phyloP scores from a whole-genome alignment of 2,329 filamentous ascomycete species.

The Moelleriella libera region DNA sequence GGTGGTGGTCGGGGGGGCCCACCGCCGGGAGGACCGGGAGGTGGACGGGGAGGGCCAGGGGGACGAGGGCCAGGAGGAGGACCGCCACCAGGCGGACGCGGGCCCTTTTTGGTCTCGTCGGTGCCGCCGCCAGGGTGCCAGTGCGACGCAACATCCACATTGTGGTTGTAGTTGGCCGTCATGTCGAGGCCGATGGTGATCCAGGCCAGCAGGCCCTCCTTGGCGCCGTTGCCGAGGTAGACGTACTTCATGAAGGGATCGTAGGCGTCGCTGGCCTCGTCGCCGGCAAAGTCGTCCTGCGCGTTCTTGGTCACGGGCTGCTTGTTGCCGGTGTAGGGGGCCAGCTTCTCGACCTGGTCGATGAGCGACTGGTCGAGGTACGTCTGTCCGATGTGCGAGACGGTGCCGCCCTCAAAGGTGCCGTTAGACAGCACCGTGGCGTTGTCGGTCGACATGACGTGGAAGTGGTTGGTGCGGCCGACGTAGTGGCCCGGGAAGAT shows the following conservation, averaged over 20 bases:
- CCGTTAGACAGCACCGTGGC: slow-evolving; percentile 29
- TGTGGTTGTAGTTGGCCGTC: slow-evolving; percentile 2
- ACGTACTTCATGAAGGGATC: slow-evolving; percentile 46
- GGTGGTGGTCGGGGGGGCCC: too few relatives aligned
- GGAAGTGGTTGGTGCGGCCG: slow-evolving; percentile 25
- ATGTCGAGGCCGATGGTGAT: slow-evolving; percentile 34
- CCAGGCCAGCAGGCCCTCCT: slow-evolving; percentile 39
- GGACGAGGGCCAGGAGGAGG: too few relatives aligned
- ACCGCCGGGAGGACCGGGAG: too few relatives aligned
- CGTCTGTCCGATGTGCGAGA: slow-evolving; percentile 44
- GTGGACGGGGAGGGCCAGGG: too few relatives aligned
- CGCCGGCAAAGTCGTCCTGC: slow-evolving; percentile 30
- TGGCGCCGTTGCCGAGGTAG: slow-evolving; percentile 30
- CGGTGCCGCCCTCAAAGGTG: slow-evolving; percentile 32
- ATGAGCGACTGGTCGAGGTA: slow-evolving; percentile 40
- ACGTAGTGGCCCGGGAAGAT: slow-evolving; percentile 29
- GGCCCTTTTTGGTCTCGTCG: not conserved
- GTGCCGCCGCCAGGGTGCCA: slow-evolving; percentile 2
- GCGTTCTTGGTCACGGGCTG: slow-evolving; percentile 31
- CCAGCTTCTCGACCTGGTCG: slow-evolving; percentile 33
- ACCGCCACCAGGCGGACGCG: too few relatives aligned
- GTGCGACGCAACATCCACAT: slow-evolving; percentile 1
- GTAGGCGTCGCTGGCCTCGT: slow-evolving; percentile 29
- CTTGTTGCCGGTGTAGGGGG: slow-evolving; percentile 30
- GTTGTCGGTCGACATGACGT: slow-evolving; percentile 16